phyloP scores from a whole-genome alignment of 176 grass and related monocot species.

The Neostapfia colusana region DNA sequence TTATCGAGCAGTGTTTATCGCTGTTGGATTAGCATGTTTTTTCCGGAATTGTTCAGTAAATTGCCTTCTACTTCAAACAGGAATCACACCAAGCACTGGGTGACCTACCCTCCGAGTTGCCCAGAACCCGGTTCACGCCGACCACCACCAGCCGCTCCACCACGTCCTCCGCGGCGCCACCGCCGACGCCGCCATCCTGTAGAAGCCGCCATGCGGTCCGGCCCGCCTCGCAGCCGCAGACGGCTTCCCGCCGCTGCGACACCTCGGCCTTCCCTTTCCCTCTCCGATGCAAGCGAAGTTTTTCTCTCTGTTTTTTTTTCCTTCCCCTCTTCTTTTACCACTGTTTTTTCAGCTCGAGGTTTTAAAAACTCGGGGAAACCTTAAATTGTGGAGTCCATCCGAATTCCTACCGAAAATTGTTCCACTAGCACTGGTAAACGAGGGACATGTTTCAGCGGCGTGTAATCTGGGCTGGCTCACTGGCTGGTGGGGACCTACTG shows the following conservation, averaged over 20 bases:
- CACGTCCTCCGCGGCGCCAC: not conserved
- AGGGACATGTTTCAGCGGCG: constrained; percentile 8
- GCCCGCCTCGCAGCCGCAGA: no score
- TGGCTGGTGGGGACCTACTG: not conserved
- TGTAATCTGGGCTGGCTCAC: accelerated
- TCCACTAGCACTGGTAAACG: constrained; percentile 37
- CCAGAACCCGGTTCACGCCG: constrained; percentile 35
- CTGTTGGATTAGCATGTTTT: no score
- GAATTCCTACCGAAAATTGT: constrained; percentile 35
- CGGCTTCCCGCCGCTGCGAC: not conserved
- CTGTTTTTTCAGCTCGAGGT: constrained; percentile 6
- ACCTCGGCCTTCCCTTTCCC: not conserved
- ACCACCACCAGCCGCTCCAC: constrained; percentile 15
- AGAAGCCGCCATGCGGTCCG: no score
- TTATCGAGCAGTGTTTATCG: no score
- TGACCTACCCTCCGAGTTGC: constrained; percentile 51
- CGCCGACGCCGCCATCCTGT: constrained; percentile 29
- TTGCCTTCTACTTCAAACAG: no score
- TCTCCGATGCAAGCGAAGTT: not conserved
- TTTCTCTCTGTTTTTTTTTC: no score
- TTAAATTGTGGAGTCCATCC: constrained; percentile 14
- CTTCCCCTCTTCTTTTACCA: not conserved
- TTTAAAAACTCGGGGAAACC: constrained; percentile 34
- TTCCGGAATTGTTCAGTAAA: no score
- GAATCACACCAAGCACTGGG: not conserved